Evolutionary conservation across 192 early-diverging fungal species (phyloP), one percentile per base, ranked within the genome.

Genomic region (Coemansia sp.): DNA sequence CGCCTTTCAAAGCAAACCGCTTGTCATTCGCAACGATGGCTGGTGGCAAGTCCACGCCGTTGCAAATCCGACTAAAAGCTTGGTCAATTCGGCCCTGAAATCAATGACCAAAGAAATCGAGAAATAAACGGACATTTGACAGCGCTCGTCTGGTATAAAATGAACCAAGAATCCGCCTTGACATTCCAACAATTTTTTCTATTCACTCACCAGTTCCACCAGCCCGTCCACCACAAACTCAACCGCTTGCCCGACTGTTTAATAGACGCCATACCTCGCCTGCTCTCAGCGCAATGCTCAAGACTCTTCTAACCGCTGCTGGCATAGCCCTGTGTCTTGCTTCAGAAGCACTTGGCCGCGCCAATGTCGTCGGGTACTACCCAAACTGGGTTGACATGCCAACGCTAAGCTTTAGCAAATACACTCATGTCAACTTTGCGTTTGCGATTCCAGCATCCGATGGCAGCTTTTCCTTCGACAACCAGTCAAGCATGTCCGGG

Each of bases 371-470:
- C 9, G 50, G 50, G 22, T 73, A 73, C 66, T 73, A 73, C 22
- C 71, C 71, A 43, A 73, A 62, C 61, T 73, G 71, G 71, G 48
- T 71, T 1, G 38, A 60, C 42, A 68, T 75, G 66, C 58, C 66
- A 4, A 23, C 32, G 20, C n/a, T 75, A 3, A 61, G 36, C 35
- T 35, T 65, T 57, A 59, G 62, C 17, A 84, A 77, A 56, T 67
- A 85, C 22, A 85, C 86, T 13, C 87, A 88, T 59, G 63, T 86
- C 55, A 79, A 84, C 67, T 86, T 86, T 62, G 83, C 85, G 1
- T 88, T 88, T 72, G 85, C 72, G 19, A 71, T 66, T 58, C 68
- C 64, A 3, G 17, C 58, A 10, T 7, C 61, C 15, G 61, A 74
- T 61, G 57, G 67, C 11, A 43, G 54, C 19, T 32, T 80, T 32